Base-by-base conservation (phyloP, 2,329 filamentous ascomycete species). In the Sporothrix brunneoviolacea region DNA sequence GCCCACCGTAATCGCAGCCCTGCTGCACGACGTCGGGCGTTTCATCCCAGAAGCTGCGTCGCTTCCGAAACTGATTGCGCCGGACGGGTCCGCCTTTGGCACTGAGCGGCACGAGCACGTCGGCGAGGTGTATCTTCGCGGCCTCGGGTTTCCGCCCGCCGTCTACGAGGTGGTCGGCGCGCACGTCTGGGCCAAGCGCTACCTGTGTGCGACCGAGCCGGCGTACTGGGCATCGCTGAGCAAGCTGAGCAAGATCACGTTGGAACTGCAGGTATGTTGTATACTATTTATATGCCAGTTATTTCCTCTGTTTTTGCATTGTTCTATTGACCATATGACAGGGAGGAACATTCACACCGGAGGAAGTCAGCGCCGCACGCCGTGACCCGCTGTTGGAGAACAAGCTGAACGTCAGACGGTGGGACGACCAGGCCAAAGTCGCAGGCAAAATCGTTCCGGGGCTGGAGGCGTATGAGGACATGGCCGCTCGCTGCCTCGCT, bases 171-270 rank as follows among this genome's bases (percentile, higher is more conserved):
- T 50, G 3, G 48, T 50, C 2, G 48, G 48, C 4, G 48, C 48
- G 4, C 48, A 50, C 35, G 48, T 50, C n/a, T 50, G 48, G 48
- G 48, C 48, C 9, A 50, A 50, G 22, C 48, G 48, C 18, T 50
- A 42, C 40, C 40, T 50, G 18, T 50, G 48, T n/a, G 48, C 48
- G 16, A 44, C 48, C 4, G 40, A 50, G 22, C 39, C 32, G 8
- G 22, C 6, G 5, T 50, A 50, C 12, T 50, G 48, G 48, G 39
- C 9, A 5, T 18, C 39, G 8, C 24, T 50, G 40, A 50, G 48
- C 48, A 21, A 24, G 10, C 16, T 38, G 12, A 50, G 48, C 48
- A 43, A 50, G 13, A 13, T 33, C 4, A 50, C 48, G 8, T 8
- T 50, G 38, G 48, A 45, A 21, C 15, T 50, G 48, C 48, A 50